These are phyloP conservation scores for Trypanosoma boissoni DNA, from an alignment of 208 protist species.

Conservation along the genomic window DNA sequence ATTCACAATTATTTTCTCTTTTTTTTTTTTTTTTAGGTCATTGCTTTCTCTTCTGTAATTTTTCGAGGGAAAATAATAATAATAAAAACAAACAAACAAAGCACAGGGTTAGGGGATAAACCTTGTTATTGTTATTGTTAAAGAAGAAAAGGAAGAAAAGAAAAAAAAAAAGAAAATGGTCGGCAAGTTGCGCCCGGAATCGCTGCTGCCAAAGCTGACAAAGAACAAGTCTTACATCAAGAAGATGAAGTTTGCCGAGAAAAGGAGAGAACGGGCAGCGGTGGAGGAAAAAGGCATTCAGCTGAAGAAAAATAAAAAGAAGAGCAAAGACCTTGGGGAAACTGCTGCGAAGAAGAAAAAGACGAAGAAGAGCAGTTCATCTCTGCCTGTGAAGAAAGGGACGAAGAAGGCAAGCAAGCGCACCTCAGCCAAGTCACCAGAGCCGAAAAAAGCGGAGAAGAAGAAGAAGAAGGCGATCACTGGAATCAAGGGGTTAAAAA, in stretches of 20 bases:
- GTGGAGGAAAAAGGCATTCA: conserved; percentile 3
- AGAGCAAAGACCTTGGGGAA: too few species aligned
- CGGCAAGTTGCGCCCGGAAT: background rate
- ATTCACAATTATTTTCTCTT: conserved; percentile 11
- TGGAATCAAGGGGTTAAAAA: conserved; percentile 2
- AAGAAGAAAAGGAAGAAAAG: background rate
- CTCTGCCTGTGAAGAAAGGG: background rate
- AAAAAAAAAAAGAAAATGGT: conserved; percentile 2
- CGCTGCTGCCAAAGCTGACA: conserved; percentile 7
- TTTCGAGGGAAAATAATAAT: conserved; percentile 1
- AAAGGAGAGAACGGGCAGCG: background rate
- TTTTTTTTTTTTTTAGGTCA: background rate
- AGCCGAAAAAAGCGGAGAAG: conserved; percentile 25
- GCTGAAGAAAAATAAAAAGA: conserved; percentile 3
- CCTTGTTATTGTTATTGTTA: conserved; percentile 1
- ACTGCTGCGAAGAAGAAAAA: background rate
- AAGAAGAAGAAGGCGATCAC: conserved; percentile 11
- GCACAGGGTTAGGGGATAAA: too few species aligned
- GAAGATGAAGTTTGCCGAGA: conserved; percentile 33
- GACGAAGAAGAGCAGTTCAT: conserved; percentile 29
- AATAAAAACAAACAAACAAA: too few species aligned
- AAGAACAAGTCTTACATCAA: conserved; percentile 55
- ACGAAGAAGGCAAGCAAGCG: conserved; percentile 50
- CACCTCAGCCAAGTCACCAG: conserved; percentile 13
- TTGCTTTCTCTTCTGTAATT: conserved; percentile 8